Evolutionary conservation across 345 rosid species (phyloP).

Genomic region (Citrus maxima): DNA sequence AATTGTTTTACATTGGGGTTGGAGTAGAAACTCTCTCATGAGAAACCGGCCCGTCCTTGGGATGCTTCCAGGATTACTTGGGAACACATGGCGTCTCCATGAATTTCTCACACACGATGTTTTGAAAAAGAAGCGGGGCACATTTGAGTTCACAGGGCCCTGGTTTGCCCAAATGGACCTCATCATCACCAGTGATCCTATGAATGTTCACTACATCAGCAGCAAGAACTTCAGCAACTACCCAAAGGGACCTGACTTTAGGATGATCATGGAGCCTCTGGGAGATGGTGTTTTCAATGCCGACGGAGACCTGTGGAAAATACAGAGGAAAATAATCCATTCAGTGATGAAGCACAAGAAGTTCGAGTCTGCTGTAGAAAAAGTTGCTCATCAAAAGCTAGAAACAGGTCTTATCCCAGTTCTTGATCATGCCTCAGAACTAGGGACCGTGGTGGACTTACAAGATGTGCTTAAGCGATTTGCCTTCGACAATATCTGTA

Average conservation of each 20-base stretch:
- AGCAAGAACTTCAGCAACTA: constrained; percentile 21
- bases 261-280: constrained; percentile 12
- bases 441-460: constrained; percentile 6
- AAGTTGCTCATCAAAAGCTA: not conserved
- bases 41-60: constrained; percentile 21
- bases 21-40: no score
- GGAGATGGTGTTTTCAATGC: constrained; percentile 13
- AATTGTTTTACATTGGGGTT: no score
- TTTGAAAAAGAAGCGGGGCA: constrained; percentile 1
- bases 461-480: constrained; percentile 27
- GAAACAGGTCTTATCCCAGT: constrained; percentile 2
- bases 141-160: constrained; percentile 20
- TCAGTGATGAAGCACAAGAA: constrained; percentile 3
- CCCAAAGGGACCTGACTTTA: constrained; percentile 11
- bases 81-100: not conserved
- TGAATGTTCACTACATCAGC: constrained; percentile 9
- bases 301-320: constrained; percentile 13
- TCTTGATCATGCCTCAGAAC: not conserved
- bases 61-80: constrained; percentile 17
- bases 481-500: constrained; percentile 22
- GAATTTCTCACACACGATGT: not conserved
- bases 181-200: constrained; percentile 12
- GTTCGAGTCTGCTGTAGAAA: not conserved
- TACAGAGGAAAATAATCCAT: constrained; percentile 14
- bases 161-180: constrained; percentile 15